Evolutionary conservation across 768 basidiomycete species (phyloP).

Genomic region (Suillus clintonianus): DNA sequence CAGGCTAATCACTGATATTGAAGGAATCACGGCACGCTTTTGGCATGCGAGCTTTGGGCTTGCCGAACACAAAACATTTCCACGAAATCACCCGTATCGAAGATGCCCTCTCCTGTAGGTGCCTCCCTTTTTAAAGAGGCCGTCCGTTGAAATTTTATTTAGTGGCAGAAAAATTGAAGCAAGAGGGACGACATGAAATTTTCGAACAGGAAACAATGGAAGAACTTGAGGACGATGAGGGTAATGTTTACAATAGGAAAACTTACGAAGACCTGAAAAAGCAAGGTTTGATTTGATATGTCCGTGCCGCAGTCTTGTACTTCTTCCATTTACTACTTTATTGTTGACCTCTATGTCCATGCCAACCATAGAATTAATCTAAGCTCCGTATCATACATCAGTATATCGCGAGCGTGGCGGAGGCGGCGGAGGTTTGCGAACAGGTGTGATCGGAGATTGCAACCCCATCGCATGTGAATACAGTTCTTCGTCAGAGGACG

Average conservation of each 20-base stretch:
- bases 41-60: constrained; percentile 94
- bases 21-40: constrained; percentile 96
- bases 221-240: constrained; percentile 97
- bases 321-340: constrained; percentile 6
- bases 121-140: background rate
- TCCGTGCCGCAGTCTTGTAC: background rate
- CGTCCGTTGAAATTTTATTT: constrained; percentile 3
- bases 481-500: constrained; percentile 84
- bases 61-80: constrained; percentile 99
- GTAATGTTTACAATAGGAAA: constrained; percentile 97
- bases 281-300: constrained; percentile 78
- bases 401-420: constrained; percentile 17
- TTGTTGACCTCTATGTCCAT: constrained; percentile 7
- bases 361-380: constrained; percentile 4
- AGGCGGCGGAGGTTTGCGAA: constrained; percentile 30
- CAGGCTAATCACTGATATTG: constrained; percentile 21
- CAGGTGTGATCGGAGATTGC: constrained; percentile 62
- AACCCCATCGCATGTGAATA: constrained; percentile 74
- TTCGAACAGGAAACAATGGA: constrained; percentile 95
- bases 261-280: constrained; percentile 98
- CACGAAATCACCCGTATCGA: constrained; percentile 97
- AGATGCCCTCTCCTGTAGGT: constrained; percentile 91
- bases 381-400: constrained; percentile 8
- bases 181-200: constrained; percentile 93
- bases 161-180: constrained; percentile 98